phyloP scores from a whole-genome alignment of 2,329 filamentous ascomycete species.

The Dendrostoma leiphaemia region DNA sequence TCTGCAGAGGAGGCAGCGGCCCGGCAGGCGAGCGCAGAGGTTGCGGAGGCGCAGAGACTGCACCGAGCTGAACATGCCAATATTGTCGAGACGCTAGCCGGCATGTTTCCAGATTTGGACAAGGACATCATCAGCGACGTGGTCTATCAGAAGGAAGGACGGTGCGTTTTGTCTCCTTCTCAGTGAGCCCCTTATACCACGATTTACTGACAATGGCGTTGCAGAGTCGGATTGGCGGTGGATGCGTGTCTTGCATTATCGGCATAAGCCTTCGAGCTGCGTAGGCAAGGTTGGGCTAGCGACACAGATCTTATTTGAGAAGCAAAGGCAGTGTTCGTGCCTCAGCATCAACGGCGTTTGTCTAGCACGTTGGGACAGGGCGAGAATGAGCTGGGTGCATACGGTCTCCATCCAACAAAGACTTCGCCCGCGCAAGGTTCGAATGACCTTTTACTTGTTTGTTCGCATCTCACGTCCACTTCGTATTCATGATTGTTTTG shows the following conservation, averaged over 20 bases:
- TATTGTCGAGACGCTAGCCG: conserved; percentile 87
- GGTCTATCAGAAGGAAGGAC: conserved; percentile 90
- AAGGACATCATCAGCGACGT: conserved; percentile 95
- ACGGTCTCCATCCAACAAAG: background rate
- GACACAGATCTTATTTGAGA: background rate
- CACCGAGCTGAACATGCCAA: conserved; percentile 83
- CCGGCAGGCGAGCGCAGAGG: conserved; percentile 85
- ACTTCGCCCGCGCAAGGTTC: background rate
- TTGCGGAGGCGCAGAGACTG: conserved; percentile 80
- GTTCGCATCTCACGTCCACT: too few relatives aligned
- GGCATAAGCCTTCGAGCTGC: conserved; percentile 27
- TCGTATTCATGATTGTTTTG: too few relatives aligned
- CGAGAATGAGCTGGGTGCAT: background rate
- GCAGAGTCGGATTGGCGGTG: conserved; percentile 78
- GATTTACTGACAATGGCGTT: conserved; percentile 23
- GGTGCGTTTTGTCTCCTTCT: conserved; percentile 58
- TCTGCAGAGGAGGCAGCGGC: conserved; percentile 86
- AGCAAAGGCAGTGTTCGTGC: background rate
- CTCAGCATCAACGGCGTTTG: conserved; percentile 4
- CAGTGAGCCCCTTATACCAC: background rate
- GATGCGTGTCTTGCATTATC: conserved; percentile 78
- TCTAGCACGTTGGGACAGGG: background rate
- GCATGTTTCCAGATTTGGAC: conserved; percentile 97
- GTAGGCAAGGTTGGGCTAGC: background rate
- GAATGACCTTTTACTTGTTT: background rate